A percentile compares a stretch with the other conserved stretches of the same genome.
Conservation (phyloP, 768 basidiomycete species). For the Serpula lacrymans region DNA sequence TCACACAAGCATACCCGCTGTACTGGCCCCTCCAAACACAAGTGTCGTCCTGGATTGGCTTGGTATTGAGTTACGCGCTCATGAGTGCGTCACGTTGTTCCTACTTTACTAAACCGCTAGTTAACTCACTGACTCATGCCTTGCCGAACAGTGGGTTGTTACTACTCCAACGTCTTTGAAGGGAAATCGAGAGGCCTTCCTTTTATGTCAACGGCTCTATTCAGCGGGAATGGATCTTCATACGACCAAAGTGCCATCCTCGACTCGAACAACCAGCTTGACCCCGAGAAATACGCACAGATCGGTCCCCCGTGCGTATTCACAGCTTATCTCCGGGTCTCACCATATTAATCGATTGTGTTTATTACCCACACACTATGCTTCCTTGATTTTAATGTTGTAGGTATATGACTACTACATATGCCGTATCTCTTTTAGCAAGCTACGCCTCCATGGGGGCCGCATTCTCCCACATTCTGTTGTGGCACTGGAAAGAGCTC, state of each 20-base stretch:
- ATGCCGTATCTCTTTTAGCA: slow-evolving; percentile 9
- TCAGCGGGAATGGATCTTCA: slow-evolving; percentile 20
- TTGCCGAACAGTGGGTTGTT: slow-evolving; percentile 9
- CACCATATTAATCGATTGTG: too few species aligned
- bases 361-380: too few species aligned
- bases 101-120: not conserved
- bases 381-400: too few species aligned
- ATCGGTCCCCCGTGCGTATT: slow-evolving; percentile 11
- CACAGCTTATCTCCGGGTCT: too few species aligned
- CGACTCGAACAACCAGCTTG: slow-evolving; percentile 8
- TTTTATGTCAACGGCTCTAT: slow-evolving; percentile 48
- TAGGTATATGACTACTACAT: slow-evolving; percentile 14
- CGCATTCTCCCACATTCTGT: slow-evolving; percentile 44
- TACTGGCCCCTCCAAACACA: slow-evolving; percentile 55
- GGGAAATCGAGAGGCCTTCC: slow-evolving; percentile 34
- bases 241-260: slow-evolving; percentile 13
- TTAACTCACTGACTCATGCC: too few species aligned
- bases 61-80: slow-evolving; percentile 17
- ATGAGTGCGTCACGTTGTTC: slow-evolving; percentile 28
- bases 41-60: slow-evolving; percentile 17
- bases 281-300: slow-evolving; percentile 8
- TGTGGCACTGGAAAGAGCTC: slow-evolving; percentile 51
- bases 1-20: slow-evolving; percentile 51
- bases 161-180: slow-evolving; percentile 42
- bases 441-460: slow-evolving; percentile 13